Evolutionary conservation across 768 basidiomycete species (phyloP), one percentile per base, ranked within the genome.

Genomic region (Serendipita sp.): DNA sequence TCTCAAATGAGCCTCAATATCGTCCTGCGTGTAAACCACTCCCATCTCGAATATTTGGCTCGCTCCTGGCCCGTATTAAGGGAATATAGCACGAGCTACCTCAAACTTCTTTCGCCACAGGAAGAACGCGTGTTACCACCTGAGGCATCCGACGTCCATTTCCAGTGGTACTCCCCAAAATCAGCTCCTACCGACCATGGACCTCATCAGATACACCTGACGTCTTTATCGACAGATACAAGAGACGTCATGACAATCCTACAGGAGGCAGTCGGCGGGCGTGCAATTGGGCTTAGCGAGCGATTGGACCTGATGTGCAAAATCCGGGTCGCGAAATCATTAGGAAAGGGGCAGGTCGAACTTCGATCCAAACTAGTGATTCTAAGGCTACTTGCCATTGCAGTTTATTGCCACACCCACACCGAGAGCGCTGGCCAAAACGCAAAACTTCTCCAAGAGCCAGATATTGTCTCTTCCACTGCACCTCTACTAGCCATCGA

Each of bases 371-470:
- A 91, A 71, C 81, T 97, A 45, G 80, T 94, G 48, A 76, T 83
- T 66, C 80, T 89, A 48, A 83, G 94, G 65, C 80, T 97, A 27
- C 77, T 96, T 46, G 85, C 95, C 8, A 86, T 95, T 64, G 88
- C 92, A 27, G 88, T 94, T 52, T 97, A 91, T 70, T 68, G 75
- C 34, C 91, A 91, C 72, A 91, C 90, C 62, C 85, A 91, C 70
- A 72, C 78, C 48, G 94, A 98, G 74, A 78, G 79, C 44, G 83
- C 86, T 71, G 88, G 90, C 1, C 80, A 84, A 44, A 83, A 87
- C 3, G 82, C 86, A 5, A 78, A 98, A 46, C 95, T 98, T 76
- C 79, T 98, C 10, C 94, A 92, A 70, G 94, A 98, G 72, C 95
- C 95, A 4, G 94, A 96, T 69, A 78, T 98, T 62, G 85, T 96